These are phyloP conservation scores for Blastomyces percursus DNA, from an alignment of 2,329 filamentous ascomycete genomes.

Conservation along the genomic window DNA sequence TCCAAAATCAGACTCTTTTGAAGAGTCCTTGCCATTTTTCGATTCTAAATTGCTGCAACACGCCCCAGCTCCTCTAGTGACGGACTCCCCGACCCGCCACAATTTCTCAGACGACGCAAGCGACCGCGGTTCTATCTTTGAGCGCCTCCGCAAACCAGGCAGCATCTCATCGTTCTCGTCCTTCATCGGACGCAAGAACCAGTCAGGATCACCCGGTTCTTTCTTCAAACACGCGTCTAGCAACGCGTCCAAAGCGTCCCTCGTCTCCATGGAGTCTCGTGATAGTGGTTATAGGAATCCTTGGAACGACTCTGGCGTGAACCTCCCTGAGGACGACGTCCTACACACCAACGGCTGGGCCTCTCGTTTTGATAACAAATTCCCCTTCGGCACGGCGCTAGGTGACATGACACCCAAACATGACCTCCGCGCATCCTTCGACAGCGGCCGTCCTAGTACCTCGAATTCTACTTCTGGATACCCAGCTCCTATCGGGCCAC, in stretches of 20 bases:
- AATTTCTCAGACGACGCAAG: slow-evolving; percentile 72
- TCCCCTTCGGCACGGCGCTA: slow-evolving; percentile 51
- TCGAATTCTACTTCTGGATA: slow-evolving; percentile 97
- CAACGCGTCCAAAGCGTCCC: slow-evolving; percentile 86
- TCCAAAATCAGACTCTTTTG: slow-evolving; percentile 98
- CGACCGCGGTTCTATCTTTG: slow-evolving; percentile 74
- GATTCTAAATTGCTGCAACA: slow-evolving; percentile 94
- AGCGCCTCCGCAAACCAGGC: slow-evolving; percentile 85
- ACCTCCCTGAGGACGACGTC: slow-evolving; percentile 74
- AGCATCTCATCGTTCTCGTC: slow-evolving; percentile 91
- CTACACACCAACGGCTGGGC: slow-evolving; percentile 50
- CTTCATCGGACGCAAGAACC: slow-evolving; percentile 95
- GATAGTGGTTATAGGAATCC: slow-evolving; percentile 93
- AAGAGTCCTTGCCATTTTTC: slow-evolving; percentile 93
- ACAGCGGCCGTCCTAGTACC: slow-evolving; percentile 85
- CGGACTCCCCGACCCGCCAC: slow-evolving; percentile 79
- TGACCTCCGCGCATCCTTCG: slow-evolving; percentile 70
- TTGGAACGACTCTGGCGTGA: slow-evolving; percentile 96
- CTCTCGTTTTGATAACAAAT: slow-evolving; percentile 49
- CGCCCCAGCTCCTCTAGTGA: slow-evolving; percentile 65
- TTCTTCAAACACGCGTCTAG: slow-evolving; percentile 86
- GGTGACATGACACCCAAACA: slow-evolving; percentile 79
- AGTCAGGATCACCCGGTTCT: slow-evolving; percentile 69
- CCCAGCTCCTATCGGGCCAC: slow-evolving; percentile 82
- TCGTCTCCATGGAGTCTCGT: slow-evolving; percentile 91